These are phyloP conservation scores for Clarireedia sp. DNA, from an alignment of 2,329 filamentous ascomycete genomes.

Conservation along the genomic window DNA sequence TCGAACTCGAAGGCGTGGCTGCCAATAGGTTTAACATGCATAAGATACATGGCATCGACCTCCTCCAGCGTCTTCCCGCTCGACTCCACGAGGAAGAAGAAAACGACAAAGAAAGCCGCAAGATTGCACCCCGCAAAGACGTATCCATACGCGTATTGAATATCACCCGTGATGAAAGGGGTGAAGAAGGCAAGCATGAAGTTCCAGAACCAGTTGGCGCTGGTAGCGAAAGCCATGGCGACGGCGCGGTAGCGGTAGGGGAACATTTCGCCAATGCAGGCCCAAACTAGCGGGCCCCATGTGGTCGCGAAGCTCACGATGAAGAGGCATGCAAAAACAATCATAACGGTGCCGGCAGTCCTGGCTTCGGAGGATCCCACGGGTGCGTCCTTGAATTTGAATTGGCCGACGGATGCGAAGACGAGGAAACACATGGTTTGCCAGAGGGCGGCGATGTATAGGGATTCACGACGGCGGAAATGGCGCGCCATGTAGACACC, in stretches of 20 bases:
- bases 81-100: slow-evolving; percentile 70
- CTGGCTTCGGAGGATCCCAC: slow-evolving; percentile 31
- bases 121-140: slow-evolving; percentile 69
- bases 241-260: slow-evolving; percentile 54
- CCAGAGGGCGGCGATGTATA: slow-evolving; percentile 60
- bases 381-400: slow-evolving; percentile 37
- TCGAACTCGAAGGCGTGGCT: slow-evolving; percentile 8
- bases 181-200: slow-evolving; percentile 72
- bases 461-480: slow-evolving; percentile 58
- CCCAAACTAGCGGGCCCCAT: slow-evolving; percentile 65
- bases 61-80: slow-evolving; percentile 28
- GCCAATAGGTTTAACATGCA: slow-evolving; percentile 31
- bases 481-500: slow-evolving; percentile 58
- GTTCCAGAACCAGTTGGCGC: slow-evolving; percentile 63
- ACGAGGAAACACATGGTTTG: slow-evolving; percentile 61
- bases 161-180: slow-evolving; percentile 65
- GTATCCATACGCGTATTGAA: slow-evolving; percentile 64
- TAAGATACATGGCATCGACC: slow-evolving; percentile 24
- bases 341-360: slow-evolving; percentile 59
- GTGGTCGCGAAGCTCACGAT: slow-evolving; percentile 64
- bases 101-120: slow-evolving; percentile 56
- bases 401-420: slow-evolving; percentile 46
- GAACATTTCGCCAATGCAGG: slow-evolving; percentile 59
- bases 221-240: slow-evolving; percentile 52
- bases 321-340: slow-evolving; percentile 66